These are phyloP conservation scores for Piloderma croceum DNA, from an alignment of 768 basidiomycete species.

Conservation along the genomic window DNA sequence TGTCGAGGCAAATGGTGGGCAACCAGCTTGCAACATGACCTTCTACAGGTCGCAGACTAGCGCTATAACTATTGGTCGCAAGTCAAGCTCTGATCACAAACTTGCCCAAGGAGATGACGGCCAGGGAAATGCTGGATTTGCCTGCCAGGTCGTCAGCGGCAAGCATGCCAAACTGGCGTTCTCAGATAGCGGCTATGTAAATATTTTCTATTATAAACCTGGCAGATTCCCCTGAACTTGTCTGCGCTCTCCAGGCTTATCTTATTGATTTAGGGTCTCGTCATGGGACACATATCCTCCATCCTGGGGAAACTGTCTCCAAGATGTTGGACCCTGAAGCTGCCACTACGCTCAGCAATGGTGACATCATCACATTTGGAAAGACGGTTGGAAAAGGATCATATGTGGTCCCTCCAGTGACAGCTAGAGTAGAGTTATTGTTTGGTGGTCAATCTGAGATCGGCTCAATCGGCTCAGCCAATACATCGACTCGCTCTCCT, in stretches of 20 bases:
- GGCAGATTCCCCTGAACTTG: slow-evolving; percentile 5
- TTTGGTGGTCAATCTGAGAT: slow-evolving; percentile 21
- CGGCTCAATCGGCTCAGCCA: slow-evolving; percentile 4
- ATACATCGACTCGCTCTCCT: not conserved
- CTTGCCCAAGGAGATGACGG: slow-evolving; percentile 35
- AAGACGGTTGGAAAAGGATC: slow-evolving; percentile 64
- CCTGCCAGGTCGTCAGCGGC: slow-evolving; percentile 75
- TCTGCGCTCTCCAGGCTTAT: slow-evolving; percentile 34
- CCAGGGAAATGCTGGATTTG: slow-evolving; percentile 53
- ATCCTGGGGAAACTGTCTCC: slow-evolving; percentile 43
- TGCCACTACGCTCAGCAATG: slow-evolving; percentile 53
- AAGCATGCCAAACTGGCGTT: slow-evolving; percentile 75
- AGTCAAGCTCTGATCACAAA: slow-evolving; percentile 44
- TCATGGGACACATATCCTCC: slow-evolving; percentile 68
- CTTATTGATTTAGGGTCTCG: slow-evolving; percentile 68
- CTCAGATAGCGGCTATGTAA: slow-evolving; percentile 64
- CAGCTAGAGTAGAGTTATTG: slow-evolving; percentile 54
- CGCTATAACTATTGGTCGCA: slow-evolving; percentile 63
- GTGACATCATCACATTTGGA: slow-evolving; percentile 72
- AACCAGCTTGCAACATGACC: slow-evolving; percentile 39
- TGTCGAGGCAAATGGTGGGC: slow-evolving; percentile 46
- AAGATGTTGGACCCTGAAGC: slow-evolving; percentile 49
- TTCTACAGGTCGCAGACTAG: slow-evolving; percentile 48
- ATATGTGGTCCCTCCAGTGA: slow-evolving; percentile 57
- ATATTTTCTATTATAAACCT: slow-evolving; percentile 13